Evolutionary conservation across 108 stramenopile genomes (phyloP).

Genomic region (Bacterosira constricta): DNA sequence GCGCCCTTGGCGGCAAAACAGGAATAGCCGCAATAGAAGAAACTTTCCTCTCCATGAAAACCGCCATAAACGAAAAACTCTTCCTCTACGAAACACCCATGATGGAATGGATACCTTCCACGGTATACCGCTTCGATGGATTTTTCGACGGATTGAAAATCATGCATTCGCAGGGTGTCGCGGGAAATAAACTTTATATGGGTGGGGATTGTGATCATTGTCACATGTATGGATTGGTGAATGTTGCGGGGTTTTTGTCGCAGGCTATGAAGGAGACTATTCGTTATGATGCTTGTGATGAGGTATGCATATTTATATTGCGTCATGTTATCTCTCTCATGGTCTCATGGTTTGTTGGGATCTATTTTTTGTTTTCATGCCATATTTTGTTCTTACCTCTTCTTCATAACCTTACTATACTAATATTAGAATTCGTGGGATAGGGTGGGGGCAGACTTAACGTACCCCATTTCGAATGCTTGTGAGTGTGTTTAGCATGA

Average conservation of each 20-base stretch:
- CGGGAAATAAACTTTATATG: slow-evolving; percentile 45
- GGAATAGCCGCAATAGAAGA: slow-evolving; percentile 25
- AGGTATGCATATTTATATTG: too few species aligned
- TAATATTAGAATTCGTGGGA: slow-evolving; percentile 31
- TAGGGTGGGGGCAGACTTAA: slow-evolving; percentile 39
- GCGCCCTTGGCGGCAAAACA: background rate
- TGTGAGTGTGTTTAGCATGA: slow-evolving; percentile 1
- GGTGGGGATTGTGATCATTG: slow-evolving; percentile 40
- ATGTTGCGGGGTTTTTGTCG: slow-evolving; percentile 50
- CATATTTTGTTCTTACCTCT: too few species aligned
- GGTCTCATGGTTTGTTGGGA: too few species aligned
- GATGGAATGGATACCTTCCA: slow-evolving; percentile 47
- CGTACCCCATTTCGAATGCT: slow-evolving; percentile 31
- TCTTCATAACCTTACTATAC: too few species aligned
- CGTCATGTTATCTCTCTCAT: too few species aligned
- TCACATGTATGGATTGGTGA: slow-evolving; percentile 52
- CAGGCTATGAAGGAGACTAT: slow-evolving; percentile 66
- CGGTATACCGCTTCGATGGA: slow-evolving; percentile 48
- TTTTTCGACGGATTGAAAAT: slow-evolving; percentile 44
- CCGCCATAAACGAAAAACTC: slow-evolving; percentile 28
- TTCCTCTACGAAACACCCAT: slow-evolving; percentile 50
- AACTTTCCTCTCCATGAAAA: slow-evolving; percentile 19
- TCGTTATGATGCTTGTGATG: slow-evolving; percentile 61
- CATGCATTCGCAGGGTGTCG: slow-evolving; percentile 48
- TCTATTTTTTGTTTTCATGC: too few species aligned